Conservation (phyloP, 768 basidiomycete genomes). For the Trametes villosa region DNA sequence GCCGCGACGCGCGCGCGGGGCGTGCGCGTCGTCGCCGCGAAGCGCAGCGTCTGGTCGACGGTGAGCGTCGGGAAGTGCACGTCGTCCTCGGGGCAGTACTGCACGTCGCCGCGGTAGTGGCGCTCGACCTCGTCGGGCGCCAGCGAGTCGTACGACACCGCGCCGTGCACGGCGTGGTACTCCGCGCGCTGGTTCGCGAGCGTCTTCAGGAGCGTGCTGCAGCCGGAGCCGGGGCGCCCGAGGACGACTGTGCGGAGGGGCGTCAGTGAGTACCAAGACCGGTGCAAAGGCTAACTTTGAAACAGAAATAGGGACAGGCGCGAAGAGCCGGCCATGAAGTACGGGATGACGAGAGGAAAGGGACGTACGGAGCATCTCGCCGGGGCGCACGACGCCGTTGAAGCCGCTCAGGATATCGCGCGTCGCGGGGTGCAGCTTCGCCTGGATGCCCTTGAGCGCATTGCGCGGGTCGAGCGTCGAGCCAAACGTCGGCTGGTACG, state of each 20-base stretch:
- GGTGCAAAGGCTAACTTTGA: background rate
- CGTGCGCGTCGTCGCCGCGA: slow-evolving; percentile 69
- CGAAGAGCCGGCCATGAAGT: no score
- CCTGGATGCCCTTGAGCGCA: slow-evolving; percentile 47
- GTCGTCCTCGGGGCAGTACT: slow-evolving; percentile 85
- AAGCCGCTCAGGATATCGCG: slow-evolving; percentile 58
- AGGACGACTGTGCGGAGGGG: slow-evolving; percentile 62
- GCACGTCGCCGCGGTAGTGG: slow-evolving; percentile 78
- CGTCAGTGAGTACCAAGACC: background rate
- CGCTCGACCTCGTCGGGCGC: slow-evolving; percentile 63
- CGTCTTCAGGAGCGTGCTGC: slow-evolving; percentile 81
- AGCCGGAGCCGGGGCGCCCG: slow-evolving; percentile 85
- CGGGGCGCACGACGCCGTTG: slow-evolving; percentile 60
- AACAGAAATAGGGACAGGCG: background rate
- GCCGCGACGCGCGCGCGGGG: slow-evolving; percentile 57
- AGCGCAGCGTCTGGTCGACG: slow-evolving; percentile 73
- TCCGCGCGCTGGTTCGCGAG: slow-evolving; percentile 77
- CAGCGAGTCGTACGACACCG: slow-evolving; percentile 78
- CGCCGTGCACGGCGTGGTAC: slow-evolving; percentile 69
- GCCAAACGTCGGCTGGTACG: slow-evolving; percentile 62
- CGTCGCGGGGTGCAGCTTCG: slow-evolving; percentile 60
- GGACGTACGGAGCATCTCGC: slow-evolving; percentile 71
- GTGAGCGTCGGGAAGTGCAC: slow-evolving; percentile 85
- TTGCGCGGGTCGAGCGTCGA: slow-evolving; percentile 60
- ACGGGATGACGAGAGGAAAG: no score